Percentiles rank a stretch among this genome's conserved stretches.
phyloP scores from a whole-genome alignment of 495 filamentous ascomycete genomes.

The Aspergillus taichungensis region DNA sequence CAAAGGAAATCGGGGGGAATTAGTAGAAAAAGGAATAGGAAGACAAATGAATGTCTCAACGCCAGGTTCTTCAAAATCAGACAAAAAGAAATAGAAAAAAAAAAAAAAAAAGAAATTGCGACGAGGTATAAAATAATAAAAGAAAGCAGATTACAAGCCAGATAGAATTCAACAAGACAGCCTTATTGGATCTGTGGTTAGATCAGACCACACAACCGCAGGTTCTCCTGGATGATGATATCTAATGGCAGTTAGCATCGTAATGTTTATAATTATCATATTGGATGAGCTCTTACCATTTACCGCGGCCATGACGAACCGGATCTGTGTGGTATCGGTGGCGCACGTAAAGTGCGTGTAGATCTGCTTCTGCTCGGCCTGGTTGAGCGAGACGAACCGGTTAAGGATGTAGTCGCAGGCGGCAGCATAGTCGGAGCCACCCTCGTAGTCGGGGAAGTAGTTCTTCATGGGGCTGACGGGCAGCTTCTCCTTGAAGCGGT shows the following conservation, averaged over 20 bases:
- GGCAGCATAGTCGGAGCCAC: constrained; percentile 83
- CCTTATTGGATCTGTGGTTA: constrained; percentile 45
- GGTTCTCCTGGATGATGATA: constrained; percentile 99
- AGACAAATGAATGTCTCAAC: constrained; percentile 33
- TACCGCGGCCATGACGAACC: constrained; percentile 99
- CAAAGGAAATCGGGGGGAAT: constrained; percentile 16
- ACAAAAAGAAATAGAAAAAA: constrained; percentile 7
- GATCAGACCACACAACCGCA: constrained; percentile 95
- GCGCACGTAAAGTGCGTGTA: constrained; percentile 99
- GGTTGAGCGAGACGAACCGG: constrained; percentile 93
- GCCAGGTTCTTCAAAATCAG: constrained; percentile 30
- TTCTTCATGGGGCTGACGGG: constrained; percentile 99
- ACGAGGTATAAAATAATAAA: constrained; percentile 18
- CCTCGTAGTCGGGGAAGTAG: constrained; percentile 98
- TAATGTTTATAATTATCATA: too few species aligned
- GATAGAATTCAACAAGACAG: constrained; percentile 27
- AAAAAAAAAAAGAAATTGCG: constrained; percentile 16
- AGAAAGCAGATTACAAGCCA: constrained; percentile 20
- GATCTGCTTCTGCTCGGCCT: constrained; percentile 98
- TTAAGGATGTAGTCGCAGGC: constrained; percentile 97
- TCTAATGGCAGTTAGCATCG: constrained; percentile 43
- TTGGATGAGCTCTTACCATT: too few species aligned
- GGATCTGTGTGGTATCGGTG: constrained; percentile 95
- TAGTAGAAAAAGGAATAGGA: constrained; percentile 10
- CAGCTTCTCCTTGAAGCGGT: constrained; percentile 99